These are phyloP conservation scores for Guadua angustifolia DNA, from an alignment of 176 grass and related monocot species.

Conservation along the genomic window DNA sequence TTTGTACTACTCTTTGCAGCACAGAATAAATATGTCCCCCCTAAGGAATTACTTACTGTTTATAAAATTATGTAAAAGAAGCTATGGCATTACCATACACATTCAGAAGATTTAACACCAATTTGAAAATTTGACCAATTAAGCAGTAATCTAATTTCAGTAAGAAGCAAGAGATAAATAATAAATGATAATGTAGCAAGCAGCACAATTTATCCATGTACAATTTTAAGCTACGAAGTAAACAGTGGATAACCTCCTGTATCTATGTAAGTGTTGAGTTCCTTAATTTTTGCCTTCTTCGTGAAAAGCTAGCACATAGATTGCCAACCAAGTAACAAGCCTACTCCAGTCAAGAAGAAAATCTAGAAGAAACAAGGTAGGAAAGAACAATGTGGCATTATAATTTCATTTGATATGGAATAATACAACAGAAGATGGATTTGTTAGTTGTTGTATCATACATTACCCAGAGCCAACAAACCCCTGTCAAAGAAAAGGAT, in stretches of 20 bases:
- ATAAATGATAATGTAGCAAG: constrained; percentile 32
- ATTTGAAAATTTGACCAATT: constrained; percentile 3
- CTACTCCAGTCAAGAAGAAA: constrained; percentile 63
- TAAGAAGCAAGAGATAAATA: neutral
- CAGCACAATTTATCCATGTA: constrained; percentile 25
- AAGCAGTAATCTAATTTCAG: neutral
- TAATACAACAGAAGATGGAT: constrained; percentile 38
- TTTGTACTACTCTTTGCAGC: neutral
- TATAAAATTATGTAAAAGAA: constrained; percentile 38
- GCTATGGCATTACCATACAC: constrained; percentile 3
- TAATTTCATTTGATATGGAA: constrained; percentile 29
- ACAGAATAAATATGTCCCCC: constrained; percentile 3
- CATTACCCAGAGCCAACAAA: constrained; percentile 98
- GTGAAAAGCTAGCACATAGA: constrained; percentile 88
- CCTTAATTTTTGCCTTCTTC: constrained; percentile 84
- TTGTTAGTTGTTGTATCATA: constrained; percentile 55
- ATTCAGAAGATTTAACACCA: constrained; percentile 27
- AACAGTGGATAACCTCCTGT: neutral
- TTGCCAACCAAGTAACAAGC: constrained; percentile 72
- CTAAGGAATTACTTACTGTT: neutral
- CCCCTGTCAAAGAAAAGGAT: constrained; percentile 96
- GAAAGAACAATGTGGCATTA: constrained; percentile 24
- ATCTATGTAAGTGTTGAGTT: constrained; percentile 38
- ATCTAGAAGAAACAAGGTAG: constrained; percentile 47
- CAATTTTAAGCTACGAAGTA: neutral